phyloP scores from a whole-genome alignment of 345 rosid species.

The Aurinia saxatilis region DNA sequence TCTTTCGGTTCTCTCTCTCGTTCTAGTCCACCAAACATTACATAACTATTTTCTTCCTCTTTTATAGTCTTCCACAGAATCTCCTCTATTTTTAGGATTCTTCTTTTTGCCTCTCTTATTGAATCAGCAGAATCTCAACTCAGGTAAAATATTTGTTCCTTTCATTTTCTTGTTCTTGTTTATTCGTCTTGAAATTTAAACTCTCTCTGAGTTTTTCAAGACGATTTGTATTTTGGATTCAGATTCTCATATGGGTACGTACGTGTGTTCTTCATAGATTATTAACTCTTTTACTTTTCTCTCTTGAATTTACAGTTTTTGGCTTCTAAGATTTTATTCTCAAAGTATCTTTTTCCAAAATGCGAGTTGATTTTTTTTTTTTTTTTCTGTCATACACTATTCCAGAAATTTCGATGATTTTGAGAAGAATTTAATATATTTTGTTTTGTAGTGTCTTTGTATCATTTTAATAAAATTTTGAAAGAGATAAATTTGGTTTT shows the following conservation, averaged over 20 bases:
- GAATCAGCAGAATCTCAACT: conserved; percentile 17
- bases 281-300: neutral
- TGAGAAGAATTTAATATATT: no score
- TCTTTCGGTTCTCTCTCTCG: conserved; percentile 8
- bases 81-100: conserved; percentile 14
- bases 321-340: neutral
- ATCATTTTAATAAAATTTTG: no score
- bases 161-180: neutral
- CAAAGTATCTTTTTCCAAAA: neutral
- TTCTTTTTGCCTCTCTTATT: neutral
- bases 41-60: conserved; percentile 2
- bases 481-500: neutral
- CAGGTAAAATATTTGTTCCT: conserved; percentile 2
- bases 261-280: no score
- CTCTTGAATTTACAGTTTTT: neutral
- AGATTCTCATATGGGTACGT: neutral
- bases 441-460: no score
- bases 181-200: conserved; percentile 11
- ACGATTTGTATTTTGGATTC: conserved; percentile 4
- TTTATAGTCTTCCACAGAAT: conserved; percentile 12
- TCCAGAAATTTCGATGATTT: no score
- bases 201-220: conserved; percentile 1
- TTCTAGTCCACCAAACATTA: conserved; percentile 23
- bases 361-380: neutral
- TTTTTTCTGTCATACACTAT: neutral